phyloP scores from a whole-genome alignment of 2,329 filamentous ascomycete species.

The Pseudogymnoascus sp. region DNA sequence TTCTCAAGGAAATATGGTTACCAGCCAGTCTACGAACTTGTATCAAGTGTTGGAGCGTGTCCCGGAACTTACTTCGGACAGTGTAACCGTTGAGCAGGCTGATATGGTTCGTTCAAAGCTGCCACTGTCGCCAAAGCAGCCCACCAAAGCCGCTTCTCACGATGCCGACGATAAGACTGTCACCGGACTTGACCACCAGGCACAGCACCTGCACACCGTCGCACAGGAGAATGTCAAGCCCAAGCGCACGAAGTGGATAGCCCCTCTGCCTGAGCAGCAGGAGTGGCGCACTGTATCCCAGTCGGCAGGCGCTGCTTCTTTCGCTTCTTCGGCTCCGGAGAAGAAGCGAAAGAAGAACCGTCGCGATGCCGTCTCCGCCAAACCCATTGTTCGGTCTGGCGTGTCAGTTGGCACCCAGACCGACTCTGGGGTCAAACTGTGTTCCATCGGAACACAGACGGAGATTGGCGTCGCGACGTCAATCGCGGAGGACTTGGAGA shows the following conservation, averaged over 20 bases:
- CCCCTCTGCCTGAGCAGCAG: neutral
- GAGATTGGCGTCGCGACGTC: neutral
- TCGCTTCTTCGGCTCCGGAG: neutral
- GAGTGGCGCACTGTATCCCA: neutral
- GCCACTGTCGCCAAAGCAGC: neutral
- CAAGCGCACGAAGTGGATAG: neutral
- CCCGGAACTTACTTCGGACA: neutral
- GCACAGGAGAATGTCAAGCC: neutral
- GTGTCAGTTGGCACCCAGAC: neutral
- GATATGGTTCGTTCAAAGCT: neutral
- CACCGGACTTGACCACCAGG: neutral
- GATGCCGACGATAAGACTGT: too few species aligned
- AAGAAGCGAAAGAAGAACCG: neutral
- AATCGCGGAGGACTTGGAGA: slow-evolving; percentile 1
- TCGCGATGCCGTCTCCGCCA: neutral
- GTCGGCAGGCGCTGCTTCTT: neutral
- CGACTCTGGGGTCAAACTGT: neutral
- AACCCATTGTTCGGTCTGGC: neutral
- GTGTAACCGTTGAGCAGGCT: neutral
- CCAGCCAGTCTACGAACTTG: neutral
- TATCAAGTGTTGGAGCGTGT: neutral
- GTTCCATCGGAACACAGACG: neutral
- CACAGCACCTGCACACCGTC: neutral
- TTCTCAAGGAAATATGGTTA: neutral
- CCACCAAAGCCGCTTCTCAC: neutral